A percentile compares a stretch with the other conserved stretches of the same genome.
These are phyloP conservation scores for Babesia sp. DNA, from an alignment of 169 alveolate genomes.

Conservation along the genomic window DNA sequence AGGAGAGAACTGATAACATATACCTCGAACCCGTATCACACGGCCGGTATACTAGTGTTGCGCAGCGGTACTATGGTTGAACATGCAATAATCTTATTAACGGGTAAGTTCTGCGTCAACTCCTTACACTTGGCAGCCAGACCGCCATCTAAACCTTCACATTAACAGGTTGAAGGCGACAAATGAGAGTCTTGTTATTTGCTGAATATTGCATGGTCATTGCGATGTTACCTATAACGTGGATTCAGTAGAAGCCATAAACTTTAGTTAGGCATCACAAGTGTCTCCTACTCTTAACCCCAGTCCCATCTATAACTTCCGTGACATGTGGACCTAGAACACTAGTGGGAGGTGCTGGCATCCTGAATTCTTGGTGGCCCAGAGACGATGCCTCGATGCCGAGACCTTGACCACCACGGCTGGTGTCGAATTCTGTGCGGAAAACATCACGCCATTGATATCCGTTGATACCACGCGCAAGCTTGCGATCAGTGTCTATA, in stretches of 20 bases:
- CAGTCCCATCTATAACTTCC: neutral
- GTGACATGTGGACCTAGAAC: slow-evolving; percentile 4
- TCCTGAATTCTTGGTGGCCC: slow-evolving; percentile 12
- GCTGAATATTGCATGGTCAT: neutral
- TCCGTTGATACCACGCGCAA: slow-evolving; percentile 77
- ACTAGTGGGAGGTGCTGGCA: slow-evolving; percentile 35
- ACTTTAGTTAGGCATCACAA: neutral
- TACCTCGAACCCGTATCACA: too few relatives aligned
- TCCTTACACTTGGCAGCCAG: too few relatives aligned
- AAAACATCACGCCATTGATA: slow-evolving; percentile 77
- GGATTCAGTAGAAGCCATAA: neutral
- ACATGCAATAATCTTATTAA: too few relatives aligned
- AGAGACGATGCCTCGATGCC: slow-evolving; percentile 42
- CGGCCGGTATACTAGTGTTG: too few relatives aligned
- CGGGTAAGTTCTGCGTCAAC: too few relatives aligned
- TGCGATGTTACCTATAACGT: neutral
- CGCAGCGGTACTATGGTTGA: too few relatives aligned
- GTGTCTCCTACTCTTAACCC: neutral
- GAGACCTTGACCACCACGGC: slow-evolving; percentile 71
- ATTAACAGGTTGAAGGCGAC: too few relatives aligned
- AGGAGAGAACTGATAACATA: too few relatives aligned
- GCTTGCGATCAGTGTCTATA: slow-evolving; percentile 69
- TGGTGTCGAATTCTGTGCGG: slow-evolving; percentile 63
- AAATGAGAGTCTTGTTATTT: too few relatives aligned
- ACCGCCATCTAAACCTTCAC: too few relatives aligned